Evolutionary conservation across 495 filamentous ascomycete genomes (phyloP).

Genomic region (Bombardia bombarda): DNA sequence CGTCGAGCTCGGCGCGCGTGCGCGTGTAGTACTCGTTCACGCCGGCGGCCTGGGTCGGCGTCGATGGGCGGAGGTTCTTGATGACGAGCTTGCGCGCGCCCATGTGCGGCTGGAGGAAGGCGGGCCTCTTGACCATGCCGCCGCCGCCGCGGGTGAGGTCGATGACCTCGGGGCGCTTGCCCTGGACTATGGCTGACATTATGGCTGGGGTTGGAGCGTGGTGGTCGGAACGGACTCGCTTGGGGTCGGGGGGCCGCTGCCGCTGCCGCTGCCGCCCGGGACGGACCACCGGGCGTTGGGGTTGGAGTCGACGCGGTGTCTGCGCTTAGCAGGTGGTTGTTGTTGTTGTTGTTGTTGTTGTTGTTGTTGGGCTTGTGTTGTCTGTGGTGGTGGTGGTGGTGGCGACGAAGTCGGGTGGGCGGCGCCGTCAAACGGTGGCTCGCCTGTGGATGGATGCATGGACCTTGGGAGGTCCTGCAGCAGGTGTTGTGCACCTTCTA

Average conservation of each 20-base stretch:
- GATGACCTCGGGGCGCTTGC: constrained; percentile 33
- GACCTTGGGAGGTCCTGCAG: constrained; percentile 1
- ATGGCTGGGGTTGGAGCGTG: constrained; percentile 4
- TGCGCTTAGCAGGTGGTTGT: constrained; percentile 2
- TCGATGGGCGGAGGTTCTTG: constrained; percentile 69
- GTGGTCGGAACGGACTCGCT: constrained; percentile 22
- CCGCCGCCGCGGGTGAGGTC: constrained; percentile 24
- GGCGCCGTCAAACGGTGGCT: constrained; percentile 2
- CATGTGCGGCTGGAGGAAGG: constrained; percentile 44
- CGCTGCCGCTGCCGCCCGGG: not conserved
- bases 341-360: not conserved
- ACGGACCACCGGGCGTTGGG: not conserved
- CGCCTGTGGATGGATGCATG: constrained; percentile 1
- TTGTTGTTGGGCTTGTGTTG: not conserved
- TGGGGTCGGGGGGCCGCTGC: constrained; percentile 10
- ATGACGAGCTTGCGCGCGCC: constrained; percentile 78
- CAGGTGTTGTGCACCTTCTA: not conserved
- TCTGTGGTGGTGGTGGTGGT: not conserved
- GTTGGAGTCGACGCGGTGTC: constrained; percentile 13
- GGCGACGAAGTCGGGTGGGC: not conserved
- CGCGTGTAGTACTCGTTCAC: constrained; percentile 59
- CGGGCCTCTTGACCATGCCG: constrained; percentile 4
- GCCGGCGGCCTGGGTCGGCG: constrained; percentile 28
- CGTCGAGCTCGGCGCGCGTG: constrained; percentile 62
- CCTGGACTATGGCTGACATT: constrained; percentile 28